phyloP scores from a whole-genome alignment of 768 basidiomycete genomes.

The Termitomyces sp. region DNA sequence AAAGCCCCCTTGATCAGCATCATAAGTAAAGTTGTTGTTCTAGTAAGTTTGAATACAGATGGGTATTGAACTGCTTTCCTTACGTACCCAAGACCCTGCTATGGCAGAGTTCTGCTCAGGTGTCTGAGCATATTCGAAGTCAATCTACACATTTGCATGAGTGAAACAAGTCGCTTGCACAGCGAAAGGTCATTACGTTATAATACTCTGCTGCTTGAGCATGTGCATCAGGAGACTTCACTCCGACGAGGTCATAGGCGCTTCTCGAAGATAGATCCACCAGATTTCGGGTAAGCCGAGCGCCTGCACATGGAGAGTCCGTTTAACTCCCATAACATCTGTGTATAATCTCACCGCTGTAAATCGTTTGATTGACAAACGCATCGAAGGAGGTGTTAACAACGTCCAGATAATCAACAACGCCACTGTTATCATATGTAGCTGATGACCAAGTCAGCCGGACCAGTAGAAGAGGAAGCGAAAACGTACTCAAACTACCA shows the following conservation, averaged over 20 bases:
- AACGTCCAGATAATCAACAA: slow-evolving; percentile 40
- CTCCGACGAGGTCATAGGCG: slow-evolving; percentile 48
- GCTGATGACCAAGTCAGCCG: slow-evolving; percentile 25
- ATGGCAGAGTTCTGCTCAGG: slow-evolving; percentile 62
- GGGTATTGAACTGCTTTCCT: not conserved
- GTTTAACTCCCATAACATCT: not conserved
- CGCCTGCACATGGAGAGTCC: slow-evolving; percentile 25
- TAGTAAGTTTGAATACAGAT: slow-evolving; percentile 12
- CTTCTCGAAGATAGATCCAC: slow-evolving; percentile 51
- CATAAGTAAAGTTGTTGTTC: slow-evolving; percentile 62
- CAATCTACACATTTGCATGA: slow-evolving; percentile 23
- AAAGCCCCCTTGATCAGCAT: slow-evolving; percentile 49
- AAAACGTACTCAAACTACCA: slow-evolving; percentile 34
- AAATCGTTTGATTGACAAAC: slow-evolving; percentile 33
- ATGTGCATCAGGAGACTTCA: slow-evolving; percentile 37
- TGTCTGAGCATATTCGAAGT: slow-evolving; percentile 52
- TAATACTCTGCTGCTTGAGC: slow-evolving; percentile 55
- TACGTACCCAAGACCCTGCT: slow-evolving; percentile 55
- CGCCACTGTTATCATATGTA: slow-evolving; percentile 49
- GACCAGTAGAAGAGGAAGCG: not conserved
- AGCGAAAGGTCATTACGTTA: slow-evolving; percentile 22
- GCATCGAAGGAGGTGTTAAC: slow-evolving; percentile 34
- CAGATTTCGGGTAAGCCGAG: slow-evolving; percentile 34
- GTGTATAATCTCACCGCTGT: slow-evolving; percentile 32
- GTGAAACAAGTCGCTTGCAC: not conserved